Base-by-base conservation (phyloP, 2,329 filamentous ascomycete species). In the Ilyonectria sp. region DNA sequence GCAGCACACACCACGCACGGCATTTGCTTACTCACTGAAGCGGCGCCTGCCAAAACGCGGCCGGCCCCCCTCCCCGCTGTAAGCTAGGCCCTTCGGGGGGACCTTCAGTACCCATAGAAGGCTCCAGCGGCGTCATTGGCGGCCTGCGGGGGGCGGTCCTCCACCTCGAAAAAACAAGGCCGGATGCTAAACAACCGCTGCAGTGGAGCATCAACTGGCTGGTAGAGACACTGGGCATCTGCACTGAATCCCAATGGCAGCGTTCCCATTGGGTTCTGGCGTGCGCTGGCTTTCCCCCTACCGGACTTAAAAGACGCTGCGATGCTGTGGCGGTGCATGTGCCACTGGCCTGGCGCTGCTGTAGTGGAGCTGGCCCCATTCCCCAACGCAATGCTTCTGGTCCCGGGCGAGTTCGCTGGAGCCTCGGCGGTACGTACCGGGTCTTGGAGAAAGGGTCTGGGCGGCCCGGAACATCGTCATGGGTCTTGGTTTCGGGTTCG, bases 261-360 rank as follows among this genome's bases (percentile, higher is more conserved):
- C 47, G 47, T 31, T 10, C 44, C 44, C 21, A 47, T 47, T 47
- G 44, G 44, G 44, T 19, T 47, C 21, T 26, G 26, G 26, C 5
- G 26, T 26, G 26, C 26, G 5, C 26, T 26, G 26, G 26, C 26
- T 26, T 26, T 26, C n/a, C 43, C 21, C 21, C 10, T 21, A 13
- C 44, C 21, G 44, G 23, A 8, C 6, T 21, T 26, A 8, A 23
- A 23, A 23, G 43, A n/a, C 9, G 46, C 44, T 47, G 19, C 17
- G 40, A 43, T 33, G 47, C 29, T 53, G 50, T 53, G 50, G 50
- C 50, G 50, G 50, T 53, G 50, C 50, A 53, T 23, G 29, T 35
- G 31, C 50, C 6, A 21, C 6, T 35, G 29, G 29, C 31, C 31
- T 53, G 50, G 50, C 31, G 50, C n/a, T n/a, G 31, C 31, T 35